Percentiles rank a stretch among this genome's conserved stretches.
Conservation (phyloP, 2,329 filamentous ascomycete species). For the Dryadomyces quercivorus region DNA sequence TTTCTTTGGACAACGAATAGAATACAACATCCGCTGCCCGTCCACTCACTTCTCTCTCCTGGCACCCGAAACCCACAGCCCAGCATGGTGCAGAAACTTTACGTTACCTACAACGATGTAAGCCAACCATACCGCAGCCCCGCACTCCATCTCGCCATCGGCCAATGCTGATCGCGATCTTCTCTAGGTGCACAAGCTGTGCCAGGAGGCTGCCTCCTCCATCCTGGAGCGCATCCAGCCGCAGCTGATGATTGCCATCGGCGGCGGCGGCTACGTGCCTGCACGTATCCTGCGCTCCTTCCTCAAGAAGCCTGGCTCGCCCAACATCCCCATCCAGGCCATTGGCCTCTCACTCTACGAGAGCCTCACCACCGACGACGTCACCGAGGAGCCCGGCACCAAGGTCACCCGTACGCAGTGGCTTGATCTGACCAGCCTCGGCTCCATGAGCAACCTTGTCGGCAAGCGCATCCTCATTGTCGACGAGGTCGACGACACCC, state of each 20-base stretch:
- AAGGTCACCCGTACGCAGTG: constrained; percentile 97
- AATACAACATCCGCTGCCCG: background rate
- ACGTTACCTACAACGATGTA: constrained; percentile 88
- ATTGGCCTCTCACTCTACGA: constrained; percentile 98
- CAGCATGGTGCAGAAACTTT: constrained; percentile 73
- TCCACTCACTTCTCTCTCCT: background rate
- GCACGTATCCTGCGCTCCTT: constrained; percentile 96
- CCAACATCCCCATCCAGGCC: constrained; percentile 98
- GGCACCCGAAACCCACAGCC: constrained; percentile 11
- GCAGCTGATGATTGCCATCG: constrained; percentile 96
- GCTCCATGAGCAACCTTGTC: constrained; percentile 76
- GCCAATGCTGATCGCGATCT: background rate
- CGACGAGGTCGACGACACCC: constrained; percentile 90
- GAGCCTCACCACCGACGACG: constrained; percentile 45
- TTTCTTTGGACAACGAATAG: background rate
- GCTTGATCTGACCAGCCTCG: constrained; percentile 77
- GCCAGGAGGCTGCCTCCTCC: constrained; percentile 67
- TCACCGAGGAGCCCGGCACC: constrained; percentile 69
- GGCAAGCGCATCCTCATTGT: constrained; percentile 89
- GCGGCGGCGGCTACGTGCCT: constrained; percentile 92
- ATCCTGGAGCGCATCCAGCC: constrained; percentile 83
- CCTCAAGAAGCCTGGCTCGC: constrained; percentile 72
- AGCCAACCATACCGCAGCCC: constrained; percentile 17
- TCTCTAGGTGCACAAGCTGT: constrained; percentile 85
- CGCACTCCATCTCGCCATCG: constrained; percentile 6